These are phyloP conservation scores for Fagopyrum tataricum DNA, from an alignment of 148 eudicot genomes.

Conservation along the genomic window DNA sequence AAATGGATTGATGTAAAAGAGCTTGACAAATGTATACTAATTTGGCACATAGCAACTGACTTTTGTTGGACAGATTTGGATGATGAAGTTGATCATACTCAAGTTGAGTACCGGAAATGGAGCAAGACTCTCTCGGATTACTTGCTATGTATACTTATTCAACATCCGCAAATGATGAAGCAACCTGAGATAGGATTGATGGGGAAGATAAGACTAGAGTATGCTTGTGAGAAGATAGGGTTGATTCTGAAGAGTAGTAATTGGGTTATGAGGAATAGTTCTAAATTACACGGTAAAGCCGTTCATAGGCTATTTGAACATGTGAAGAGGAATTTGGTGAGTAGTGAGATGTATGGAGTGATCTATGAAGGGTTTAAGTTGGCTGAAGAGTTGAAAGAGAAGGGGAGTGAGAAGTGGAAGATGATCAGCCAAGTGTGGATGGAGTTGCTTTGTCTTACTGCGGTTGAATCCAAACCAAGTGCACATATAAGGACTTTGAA, in stretches of 20 bases:
- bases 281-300: background rate
- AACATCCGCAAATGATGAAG: background rate
- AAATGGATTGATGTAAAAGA: background rate
- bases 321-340: background rate
- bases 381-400: background rate
- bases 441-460: background rate
- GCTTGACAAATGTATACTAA: background rate
- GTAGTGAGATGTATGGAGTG: background rate
- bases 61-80: background rate
- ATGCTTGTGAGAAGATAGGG: background rate
- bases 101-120: background rate
- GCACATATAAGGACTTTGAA: conserved; percentile 1
- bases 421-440: background rate
- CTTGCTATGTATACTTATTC: background rate
- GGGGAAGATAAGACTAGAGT: background rate
- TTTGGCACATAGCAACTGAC: conserved; percentile 5
- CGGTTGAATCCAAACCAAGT: background rate
- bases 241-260: background rate
- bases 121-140: conserved; percentile 1
- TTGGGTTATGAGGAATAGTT: background rate
- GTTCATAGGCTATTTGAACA: background rate
- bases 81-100: background rate
- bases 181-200: background rate
- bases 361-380: background rate
- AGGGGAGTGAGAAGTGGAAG: background rate